Evolutionary conservation across 306 rosid species (phyloP).

Genomic region (Medicago lupulina): DNA sequence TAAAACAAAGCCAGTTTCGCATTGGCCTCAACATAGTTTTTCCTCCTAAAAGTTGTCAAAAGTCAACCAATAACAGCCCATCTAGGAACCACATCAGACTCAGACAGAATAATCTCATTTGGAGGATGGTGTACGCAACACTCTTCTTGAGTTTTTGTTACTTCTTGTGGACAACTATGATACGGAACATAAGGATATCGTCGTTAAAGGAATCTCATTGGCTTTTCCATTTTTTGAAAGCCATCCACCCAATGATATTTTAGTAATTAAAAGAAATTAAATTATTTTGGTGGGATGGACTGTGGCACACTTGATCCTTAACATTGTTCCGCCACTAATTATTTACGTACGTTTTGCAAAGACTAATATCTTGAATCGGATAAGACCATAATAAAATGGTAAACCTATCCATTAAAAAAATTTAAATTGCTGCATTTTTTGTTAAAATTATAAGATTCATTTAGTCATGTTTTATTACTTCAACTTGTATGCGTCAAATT

Average conservation of each 20-base stretch:
- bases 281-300: too few relatives aligned
- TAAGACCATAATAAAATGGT: too few relatives aligned
- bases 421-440: too few relatives aligned
- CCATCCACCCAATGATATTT: background rate
- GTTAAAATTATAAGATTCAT: too few relatives aligned
- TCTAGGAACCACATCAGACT: slow-evolving; percentile 79
- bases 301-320: too few relatives aligned
- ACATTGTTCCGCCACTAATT: too few relatives aligned
- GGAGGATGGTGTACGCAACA: slow-evolving; percentile 89
- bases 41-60: slow-evolving; percentile 62
- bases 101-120: slow-evolving; percentile 82
- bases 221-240: slow-evolving; percentile 56
- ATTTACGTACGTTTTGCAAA: too few relatives aligned
- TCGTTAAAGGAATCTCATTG: slow-evolving; percentile 63
- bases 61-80: slow-evolving; percentile 95
- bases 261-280: too few relatives aligned
- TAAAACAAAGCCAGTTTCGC: slow-evolving; percentile 76
- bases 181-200: slow-evolving; percentile 50
- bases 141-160: slow-evolving; percentile 72
- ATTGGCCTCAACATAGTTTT: slow-evolving; percentile 54
- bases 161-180: slow-evolving; percentile 78
- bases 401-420: too few relatives aligned
- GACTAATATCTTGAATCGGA: too few relatives aligned
- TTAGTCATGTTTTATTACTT: too few relatives aligned
- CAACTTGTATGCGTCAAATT: too few relatives aligned